Evolutionary conservation across 164 flowering plant genomes (phyloP).

Genomic region (Litsea cubeba): DNA sequence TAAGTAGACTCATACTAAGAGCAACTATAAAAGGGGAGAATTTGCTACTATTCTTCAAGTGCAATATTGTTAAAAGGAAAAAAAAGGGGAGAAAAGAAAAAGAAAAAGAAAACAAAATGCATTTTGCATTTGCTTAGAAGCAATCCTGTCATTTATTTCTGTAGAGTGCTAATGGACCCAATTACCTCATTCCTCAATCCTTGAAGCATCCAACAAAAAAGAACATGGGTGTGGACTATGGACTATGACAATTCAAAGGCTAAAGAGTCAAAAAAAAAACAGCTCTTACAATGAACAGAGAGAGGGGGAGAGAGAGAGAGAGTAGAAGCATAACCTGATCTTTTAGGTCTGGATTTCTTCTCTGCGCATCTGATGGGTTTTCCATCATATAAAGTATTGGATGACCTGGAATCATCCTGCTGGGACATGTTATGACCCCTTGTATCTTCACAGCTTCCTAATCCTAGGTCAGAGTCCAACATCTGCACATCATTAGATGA

Average conservation of each 20-base stretch:
- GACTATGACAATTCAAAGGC: background rate
- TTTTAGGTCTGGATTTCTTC: conserved; percentile 12
- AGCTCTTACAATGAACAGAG: background rate
- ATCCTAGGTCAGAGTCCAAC: background rate
- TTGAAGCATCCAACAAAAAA: too few relatives aligned
- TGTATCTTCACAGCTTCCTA: background rate
- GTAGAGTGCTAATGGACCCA: too few relatives aligned
- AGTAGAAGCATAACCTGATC: conserved; percentile 10
- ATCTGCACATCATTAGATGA: conserved; percentile 1
- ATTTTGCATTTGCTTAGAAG: background rate
- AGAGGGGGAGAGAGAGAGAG: background rate
- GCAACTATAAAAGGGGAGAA: too few relatives aligned
- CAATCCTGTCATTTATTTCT: background rate
- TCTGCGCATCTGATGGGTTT: background rate
- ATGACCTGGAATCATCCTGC: conserved; percentile 7
- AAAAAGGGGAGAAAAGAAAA: too few relatives aligned
- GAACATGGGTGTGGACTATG: too few relatives aligned
- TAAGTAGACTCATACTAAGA: too few relatives aligned
- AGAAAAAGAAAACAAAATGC: too few relatives aligned
- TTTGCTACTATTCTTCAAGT: too few relatives aligned
- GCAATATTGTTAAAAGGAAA: too few relatives aligned
- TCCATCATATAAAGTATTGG: background rate
- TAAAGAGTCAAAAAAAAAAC: background rate
- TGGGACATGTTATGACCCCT: background rate
- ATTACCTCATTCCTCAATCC: background rate